Evolutionary conservation across 768 basidiomycete genomes (phyloP), one percentile per base, ranked within the genome.

Genomic region (Fibroporia radiculosa): DNA sequence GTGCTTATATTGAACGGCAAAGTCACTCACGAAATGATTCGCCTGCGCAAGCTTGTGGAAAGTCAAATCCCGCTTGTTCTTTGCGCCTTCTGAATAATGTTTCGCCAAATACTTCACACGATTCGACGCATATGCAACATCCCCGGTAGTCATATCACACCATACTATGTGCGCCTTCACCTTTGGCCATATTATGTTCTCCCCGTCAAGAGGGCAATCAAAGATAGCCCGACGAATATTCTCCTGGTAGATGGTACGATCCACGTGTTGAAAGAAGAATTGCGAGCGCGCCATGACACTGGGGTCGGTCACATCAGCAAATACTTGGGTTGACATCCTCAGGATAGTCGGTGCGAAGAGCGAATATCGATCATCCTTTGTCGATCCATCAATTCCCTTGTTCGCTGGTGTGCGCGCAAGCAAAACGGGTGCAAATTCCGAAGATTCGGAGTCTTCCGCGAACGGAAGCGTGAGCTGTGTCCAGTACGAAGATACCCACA

Each of bases 1-100:
- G 22, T 4, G 10, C 13, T 24, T 20, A 20, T 22, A 20, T 24
- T 8, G 6, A 6, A 18, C 7, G 8, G 8, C 26, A 11, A 10
- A 36, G 11, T 8, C 11, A 44, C 43, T 35, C 33, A 44, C 43
- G n/a, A 36, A 44, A 26, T 44, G 32, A 36, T 44, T 44, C 18
- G 32, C 43, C 13, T 36, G 26, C 23, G 23, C 8, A 20, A 44
- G 22, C 24, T 23, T 44, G 12, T 24, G 23, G 8, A 25, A 4
- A 5, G 14, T 14, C 4, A 32, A 3, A 35, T 33, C 22, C 12
- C 43, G 16, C 26, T 18, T 24, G 12, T 24, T 16, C 3, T 24
- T 23, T 5, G 6, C 38, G 20, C 25, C 22, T 39, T 12, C 38
- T 8, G 13, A 8, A 11, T 13, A 13, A 5, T 12, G 6, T 8